Percentiles rank a stretch among this genome's conserved stretches.
Conservation (phyloP, 148 eudicot species). For the Diospyros lotus region DNA sequence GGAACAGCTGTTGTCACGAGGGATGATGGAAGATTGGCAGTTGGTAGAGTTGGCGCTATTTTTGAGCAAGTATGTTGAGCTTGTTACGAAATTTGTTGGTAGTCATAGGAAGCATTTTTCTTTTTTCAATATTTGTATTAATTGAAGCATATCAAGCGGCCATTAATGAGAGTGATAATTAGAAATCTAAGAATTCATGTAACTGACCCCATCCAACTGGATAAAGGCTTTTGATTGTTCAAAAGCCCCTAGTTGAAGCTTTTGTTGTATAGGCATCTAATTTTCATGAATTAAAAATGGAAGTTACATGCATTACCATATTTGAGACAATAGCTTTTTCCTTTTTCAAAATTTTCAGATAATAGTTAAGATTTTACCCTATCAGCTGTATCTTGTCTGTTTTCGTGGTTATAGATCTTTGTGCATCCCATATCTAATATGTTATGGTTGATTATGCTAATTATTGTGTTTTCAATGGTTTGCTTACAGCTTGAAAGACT, state of each 20-base stretch:
- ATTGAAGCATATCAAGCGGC: not conserved
- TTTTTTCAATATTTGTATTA: not conserved
- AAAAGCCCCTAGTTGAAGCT: too few species aligned
- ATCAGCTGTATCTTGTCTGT: not conserved
- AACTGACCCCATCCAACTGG: too few species aligned
- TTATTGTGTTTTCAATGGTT: conserved; percentile 1
- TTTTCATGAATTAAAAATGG: too few species aligned
- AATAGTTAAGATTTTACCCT: too few species aligned
- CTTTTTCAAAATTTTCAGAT: too few species aligned
- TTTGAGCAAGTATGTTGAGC: conserved; percentile 66
- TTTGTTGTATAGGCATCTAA: too few species aligned
- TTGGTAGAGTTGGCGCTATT: conserved; percentile 85
- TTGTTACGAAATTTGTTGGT: not conserved
- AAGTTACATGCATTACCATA: too few species aligned
- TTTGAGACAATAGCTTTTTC: too few species aligned
- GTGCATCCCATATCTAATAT: not conserved
- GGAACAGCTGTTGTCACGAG: conserved; percentile 95
- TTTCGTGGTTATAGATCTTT: not conserved
- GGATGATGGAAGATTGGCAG: conserved; percentile 84
- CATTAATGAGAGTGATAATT: not conserved
- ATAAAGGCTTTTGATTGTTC: too few species aligned
- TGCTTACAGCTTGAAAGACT: conserved; percentile 62
- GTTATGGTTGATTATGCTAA: not conserved
- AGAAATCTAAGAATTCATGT: too few species aligned
- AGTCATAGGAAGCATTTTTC: not conserved